Evolutionary conservation across 139 green algal species (phyloP), one percentile per base, ranked within the genome.

Genomic region (Marvania coccoides): DNA sequence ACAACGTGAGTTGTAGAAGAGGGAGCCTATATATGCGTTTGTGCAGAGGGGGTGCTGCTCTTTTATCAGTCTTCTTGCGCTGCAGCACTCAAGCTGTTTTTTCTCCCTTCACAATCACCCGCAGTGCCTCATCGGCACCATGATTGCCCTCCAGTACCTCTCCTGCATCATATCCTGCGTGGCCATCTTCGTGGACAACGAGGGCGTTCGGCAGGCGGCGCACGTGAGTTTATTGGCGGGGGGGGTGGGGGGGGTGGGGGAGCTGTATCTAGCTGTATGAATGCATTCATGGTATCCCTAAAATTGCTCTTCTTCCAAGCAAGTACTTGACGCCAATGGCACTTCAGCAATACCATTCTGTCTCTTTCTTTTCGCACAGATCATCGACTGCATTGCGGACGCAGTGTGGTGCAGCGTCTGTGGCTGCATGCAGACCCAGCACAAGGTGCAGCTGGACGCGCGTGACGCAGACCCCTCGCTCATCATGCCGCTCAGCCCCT

Each of bases 371-470:
- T n/a, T n/a, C n/a, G n/a, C n/a, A n/a, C 26, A 45, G 14, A 53
- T 66, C 15, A 29, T 66, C 33, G 59, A 66, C n/a, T 66, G 19
- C 10, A 66, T 66, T 58, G 59, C 59, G 38, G 59, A 66, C 56
- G 54, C 29, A 8, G 14, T 66, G 12, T 66, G 59, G n/a, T 64
- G 38, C 83, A 92, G 81, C 29, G 87, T 94, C 48, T 94, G 87
- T 70, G 87, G 84, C 8, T 94, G 87, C 81, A 89, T 94, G 85
- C 87, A 93, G 72, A 94, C 89, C 26, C 89, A 95, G 81, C 78
- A 88, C 78, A 92, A 94, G 74, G 70, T 89, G 23, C 76, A 95
- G 84, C 45, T 95, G 65, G 85, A 95, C 56, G 58, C 86, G 47
- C 72, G 89, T 7, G 88, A 95, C 77, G 59, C 65, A 37, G 74